Base-by-base conservation (phyloP, 768 basidiomycete species). In the Rickenella mellea region DNA sequence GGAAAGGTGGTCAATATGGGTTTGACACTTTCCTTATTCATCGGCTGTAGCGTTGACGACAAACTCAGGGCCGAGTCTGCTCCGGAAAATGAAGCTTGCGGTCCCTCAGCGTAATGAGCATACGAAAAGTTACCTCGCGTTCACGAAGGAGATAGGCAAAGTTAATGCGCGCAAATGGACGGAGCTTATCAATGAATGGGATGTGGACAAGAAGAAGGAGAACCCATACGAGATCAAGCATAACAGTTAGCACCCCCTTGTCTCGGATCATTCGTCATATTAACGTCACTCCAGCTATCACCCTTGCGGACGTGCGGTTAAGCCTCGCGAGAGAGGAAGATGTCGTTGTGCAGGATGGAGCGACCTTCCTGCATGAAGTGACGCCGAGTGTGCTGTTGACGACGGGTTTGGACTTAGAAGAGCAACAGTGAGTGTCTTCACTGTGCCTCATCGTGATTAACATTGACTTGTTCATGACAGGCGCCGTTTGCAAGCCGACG, bases 1-100 rank as follows among this genome's bases (percentile, higher is more conserved):
- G 21, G 27, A 8, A 19, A 40, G 14, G 27, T 40, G 2, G 31
- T 46, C 3, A 25, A 38, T 0, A 37, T 62, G 12, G 53, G 60
- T 52, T 38, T 1, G 43, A 51, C n/a, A n/a, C n/a, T 36, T n/a
- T 36, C 10, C 4, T 36, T 15, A 4, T 27, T 42, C 9, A n/a
- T n/a, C n/a, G n/a, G n/a, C n/a, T n/a, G n/a, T n/a, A n/a, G n/a
- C n/a, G n/a, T n/a, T n/a, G n/a, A n/a, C n/a, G n/a, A n/a, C n/a
- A n/a, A n/a, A n/a, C n/a, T n/a, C n/a, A n/a, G n/a, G n/a, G n/a
- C n/a, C n/a, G n/a, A n/a, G n/a, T n/a, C n/a, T n/a, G n/a, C n/a
- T n/a, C n/a, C n/a, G n/a, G n/a, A n/a, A n/a, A n/a, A n/a, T n/a
- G n/a, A n/a, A n/a, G n/a, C n/a, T n/a, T n/a, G n/a, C n/a, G n/a